Evolutionary conservation across 2,329 filamentous ascomycete species (phyloP), one percentile per base, ranked within the genome.

Genomic region (Alternaria sp.): DNA sequence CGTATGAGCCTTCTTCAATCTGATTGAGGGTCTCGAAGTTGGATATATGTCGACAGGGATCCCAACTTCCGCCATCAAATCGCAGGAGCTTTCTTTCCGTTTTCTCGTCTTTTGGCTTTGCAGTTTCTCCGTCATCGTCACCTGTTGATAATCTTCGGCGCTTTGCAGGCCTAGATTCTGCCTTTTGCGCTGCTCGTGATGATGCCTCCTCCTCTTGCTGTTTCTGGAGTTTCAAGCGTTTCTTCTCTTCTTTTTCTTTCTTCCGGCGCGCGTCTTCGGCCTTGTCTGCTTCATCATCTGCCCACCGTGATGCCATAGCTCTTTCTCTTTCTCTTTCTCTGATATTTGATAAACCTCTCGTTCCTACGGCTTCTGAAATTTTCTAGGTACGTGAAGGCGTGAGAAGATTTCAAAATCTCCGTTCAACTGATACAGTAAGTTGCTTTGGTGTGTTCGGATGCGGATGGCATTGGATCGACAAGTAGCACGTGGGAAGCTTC

Each of bases 1-100:
- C 95, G 78, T 99, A 99, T 8, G 93, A 93, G 34, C 95, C 95
- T 80, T 99, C 95, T 78, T 98, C 95, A 71, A 99, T 99, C 75
- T 95, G 91, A 77, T 99, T 99, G 56, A 99, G 83, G 67, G 91
- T 90, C 71, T 97, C 91, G 79, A 93, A 99, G 72, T 92, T 89
- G 72, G 94, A 90, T 26, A 96, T 90, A 74, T 91, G 91, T 60
- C 90, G 85, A 72, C 90, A 90, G 3, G 86, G 83, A 56, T 86
- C 84, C 87, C 93, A 96, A 66, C 81, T 78, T 9, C 85, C 85
- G 13, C 83, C 82, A 9, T 90, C 85, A 72, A 96, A 93, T 10
- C 90, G 87, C 40, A 97, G 78, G 2, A 96, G 81, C 63, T 84
- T 86, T 2, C 85, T 78, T 34, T 82, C 79, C 44, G 66, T 67